Base-by-base conservation (phyloP, 768 basidiomycete genomes). In the Lactarius pseudohatsudake region DNA sequence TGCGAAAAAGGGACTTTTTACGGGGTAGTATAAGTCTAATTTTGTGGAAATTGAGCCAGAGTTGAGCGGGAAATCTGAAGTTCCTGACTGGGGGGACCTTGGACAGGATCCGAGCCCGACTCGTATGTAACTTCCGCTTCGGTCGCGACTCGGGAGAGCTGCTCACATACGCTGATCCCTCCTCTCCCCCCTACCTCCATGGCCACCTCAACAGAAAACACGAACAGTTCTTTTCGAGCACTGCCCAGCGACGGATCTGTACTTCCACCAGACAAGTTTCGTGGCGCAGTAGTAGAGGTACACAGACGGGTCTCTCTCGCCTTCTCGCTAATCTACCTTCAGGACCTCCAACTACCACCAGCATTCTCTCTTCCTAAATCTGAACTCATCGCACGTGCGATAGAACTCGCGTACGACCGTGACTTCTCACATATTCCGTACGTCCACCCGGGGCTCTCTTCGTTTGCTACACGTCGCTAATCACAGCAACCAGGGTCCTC, bases 351-450 rank as follows among this genome's bases (percentile, higher is more conserved):
- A 81, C 77, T 92, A 0, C 89, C 93, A 0, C 95, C 95, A 10
- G 95, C 94, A 0, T 96, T 96, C 75, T 85, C 89, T 18, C 81
- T 96, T 3, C 89, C 90, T 9, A 78, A 82, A 13, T 81, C 82
- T 65, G 92, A 92, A 72, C 81, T 85, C 22, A 86, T 96, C 64
- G 82, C 85, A 10, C 81, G 84, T 28, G 94, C 92, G 1, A 85
- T 96, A 34, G 92, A 93, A 71, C 83, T 90, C 30, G 95, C 94
- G 0, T 96, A 95, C 72, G 95, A 97, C 70, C 86, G 94, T 40
- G 95, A 97, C 74, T 97, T 96, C 77, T 94, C 94, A 20, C 89
- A 96, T 72, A 88, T 96, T 67, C 95, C 95, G 95, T 96, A 72
- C 72, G 79, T 77, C 26, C 41, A 50, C 18, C 41, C 5, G 36